Evolutionary conservation across 352 stramenopile genomes (phyloP).

Genomic region (Pythium grandisporangium): DNA sequence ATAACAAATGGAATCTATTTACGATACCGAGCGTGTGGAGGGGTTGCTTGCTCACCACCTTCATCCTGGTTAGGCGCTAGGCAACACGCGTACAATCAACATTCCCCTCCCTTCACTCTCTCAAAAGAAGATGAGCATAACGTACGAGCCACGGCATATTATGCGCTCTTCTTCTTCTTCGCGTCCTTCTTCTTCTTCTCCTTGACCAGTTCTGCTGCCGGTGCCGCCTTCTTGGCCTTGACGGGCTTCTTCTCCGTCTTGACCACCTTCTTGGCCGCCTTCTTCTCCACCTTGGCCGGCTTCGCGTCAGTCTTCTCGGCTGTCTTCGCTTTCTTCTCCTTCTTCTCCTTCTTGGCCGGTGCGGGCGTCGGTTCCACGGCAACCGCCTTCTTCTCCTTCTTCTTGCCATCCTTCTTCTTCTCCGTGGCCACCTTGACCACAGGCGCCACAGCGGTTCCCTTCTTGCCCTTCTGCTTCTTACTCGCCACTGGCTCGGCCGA

Average conservation of each 20-base stretch:
- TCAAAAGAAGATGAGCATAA: no score
- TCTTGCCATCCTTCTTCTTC: conserved; percentile 6
- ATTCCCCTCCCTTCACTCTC: no score
- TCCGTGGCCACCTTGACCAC: no score
- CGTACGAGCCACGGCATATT: not conserved
- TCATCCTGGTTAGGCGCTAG: no score
- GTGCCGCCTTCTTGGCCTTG: conserved; percentile 6
- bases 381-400: conserved; percentile 10
- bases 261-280: conserved; percentile 3
- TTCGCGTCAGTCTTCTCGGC: conserved; percentile 6
- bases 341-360: conserved; percentile 9
- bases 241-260: conserved; percentile 4
- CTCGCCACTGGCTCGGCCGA: conserved; percentile 3
- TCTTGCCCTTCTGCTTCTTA: conserved; percentile 10
- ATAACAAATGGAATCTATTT: no score
- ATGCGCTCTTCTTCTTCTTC: conserved; percentile 31
- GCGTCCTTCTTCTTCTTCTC: conserved; percentile 17
- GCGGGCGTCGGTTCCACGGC: not conserved
- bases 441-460: not conserved
- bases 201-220: conserved; percentile 1
- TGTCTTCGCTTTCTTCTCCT: conserved; percentile 9
- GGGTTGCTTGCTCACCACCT: no score
- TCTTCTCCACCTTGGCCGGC: conserved; percentile 8
- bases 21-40: no score
- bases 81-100: no score